Conservation (phyloP, 2,329 filamentous ascomycete species). For the Huntiella abstrusa region DNA sequence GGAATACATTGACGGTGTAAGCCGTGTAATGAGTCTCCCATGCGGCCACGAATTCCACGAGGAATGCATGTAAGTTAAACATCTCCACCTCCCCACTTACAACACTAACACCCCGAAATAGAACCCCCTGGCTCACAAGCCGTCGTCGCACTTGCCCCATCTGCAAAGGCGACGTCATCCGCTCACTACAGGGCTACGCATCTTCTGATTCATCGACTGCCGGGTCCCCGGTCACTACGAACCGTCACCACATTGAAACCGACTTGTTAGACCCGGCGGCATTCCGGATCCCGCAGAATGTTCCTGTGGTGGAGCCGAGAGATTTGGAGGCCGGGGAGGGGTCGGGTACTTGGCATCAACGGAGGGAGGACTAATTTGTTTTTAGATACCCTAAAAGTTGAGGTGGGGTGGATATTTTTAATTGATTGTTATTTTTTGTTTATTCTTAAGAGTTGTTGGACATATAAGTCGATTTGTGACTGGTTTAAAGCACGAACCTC, state of each 20-base stretch:
- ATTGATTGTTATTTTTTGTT: background rate
- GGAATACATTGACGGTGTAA: constrained; percentile 88
- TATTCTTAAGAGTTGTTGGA: too few species aligned
- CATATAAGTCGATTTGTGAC: too few species aligned
- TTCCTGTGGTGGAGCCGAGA: background rate
- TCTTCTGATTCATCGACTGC: background rate
- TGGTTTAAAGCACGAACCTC: background rate
- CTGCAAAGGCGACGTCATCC: constrained; percentile 91
- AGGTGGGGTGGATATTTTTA: background rate
- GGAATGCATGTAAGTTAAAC: constrained; percentile 78
- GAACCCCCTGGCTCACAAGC: constrained; percentile 91
- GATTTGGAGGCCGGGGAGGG: too few species aligned
- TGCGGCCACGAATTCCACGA: constrained; percentile 97
- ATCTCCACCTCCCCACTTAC: background rate
- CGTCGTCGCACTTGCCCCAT: constrained; percentile 94
- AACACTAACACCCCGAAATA: constrained; percentile 21
- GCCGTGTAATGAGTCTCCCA: constrained; percentile 86
- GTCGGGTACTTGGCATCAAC: too few species aligned
- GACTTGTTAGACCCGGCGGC: constrained; percentile 3
- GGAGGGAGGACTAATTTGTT: too few species aligned
- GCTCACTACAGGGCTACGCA: constrained; percentile 28
- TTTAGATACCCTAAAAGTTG: too few species aligned
- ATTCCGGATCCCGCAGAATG: constrained; percentile 1
- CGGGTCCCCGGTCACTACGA: background rate
- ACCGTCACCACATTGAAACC: background rate